Percentiles rank a stretch among this genome's conserved stretches.
These are phyloP conservation scores for Penicillium verrucosum DNA, from an alignment of 2,329 filamentous ascomycete species.

Conservation along the genomic window DNA sequence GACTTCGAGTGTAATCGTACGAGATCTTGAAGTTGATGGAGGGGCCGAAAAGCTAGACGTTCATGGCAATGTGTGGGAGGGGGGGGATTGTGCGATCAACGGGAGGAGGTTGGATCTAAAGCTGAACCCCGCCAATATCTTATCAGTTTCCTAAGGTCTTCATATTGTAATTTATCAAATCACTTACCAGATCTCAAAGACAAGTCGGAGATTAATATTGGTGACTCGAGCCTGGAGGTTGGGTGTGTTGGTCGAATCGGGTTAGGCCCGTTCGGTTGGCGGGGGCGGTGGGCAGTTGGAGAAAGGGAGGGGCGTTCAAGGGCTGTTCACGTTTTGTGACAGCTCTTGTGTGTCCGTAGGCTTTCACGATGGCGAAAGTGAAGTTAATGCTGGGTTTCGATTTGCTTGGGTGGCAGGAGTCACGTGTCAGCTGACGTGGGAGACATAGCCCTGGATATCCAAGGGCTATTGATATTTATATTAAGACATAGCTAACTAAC, in stretches of 20 bases:
- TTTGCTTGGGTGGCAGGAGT: not conserved
- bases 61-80: slow-evolving; percentile 34
- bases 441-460: not conserved
- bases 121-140: slow-evolving; percentile 23
- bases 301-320: not conserved
- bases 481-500: not conserved
- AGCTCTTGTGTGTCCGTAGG: not conserved
- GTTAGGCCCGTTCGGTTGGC: slow-evolving; percentile 24
- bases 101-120: slow-evolving; percentile 12
- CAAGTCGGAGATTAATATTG: not conserved
- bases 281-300: slow-evolving; percentile 23
- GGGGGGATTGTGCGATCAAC: slow-evolving; percentile 35
- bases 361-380: not conserved
- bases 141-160: slow-evolving; percentile 15
- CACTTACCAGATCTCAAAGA: slow-evolving; percentile 3
- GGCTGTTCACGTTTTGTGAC: not conserved
- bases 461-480: not conserved
- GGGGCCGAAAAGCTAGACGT: slow-evolving; percentile 25
- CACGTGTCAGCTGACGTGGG: slow-evolving; percentile 1
- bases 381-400: not conserved
- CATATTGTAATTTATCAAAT: not conserved
- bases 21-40: not conserved
- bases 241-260: slow-evolving; percentile 8
- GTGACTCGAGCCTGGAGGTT: not conserved
- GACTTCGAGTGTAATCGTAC: not conserved